Evolutionary conservation across 2,329 filamentous ascomycete species (phyloP).

Genomic region (Ceratocystis cubensis): DNA sequence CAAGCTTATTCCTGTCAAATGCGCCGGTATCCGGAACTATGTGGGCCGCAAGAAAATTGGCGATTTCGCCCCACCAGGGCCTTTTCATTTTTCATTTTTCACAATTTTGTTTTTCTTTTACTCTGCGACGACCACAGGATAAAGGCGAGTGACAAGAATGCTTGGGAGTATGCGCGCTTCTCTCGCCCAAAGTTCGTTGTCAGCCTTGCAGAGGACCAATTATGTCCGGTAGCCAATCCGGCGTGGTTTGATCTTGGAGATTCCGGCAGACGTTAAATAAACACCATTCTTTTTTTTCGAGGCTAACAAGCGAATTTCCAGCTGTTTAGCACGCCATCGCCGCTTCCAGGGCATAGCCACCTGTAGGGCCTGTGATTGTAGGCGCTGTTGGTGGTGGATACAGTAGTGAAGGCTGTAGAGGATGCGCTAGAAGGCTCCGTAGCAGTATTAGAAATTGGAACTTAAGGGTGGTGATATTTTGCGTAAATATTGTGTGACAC

Average conservation of each 20-base stretch:
- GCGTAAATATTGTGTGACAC: background rate
- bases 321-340: constrained; percentile 5
- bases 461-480: background rate
- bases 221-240: no score
- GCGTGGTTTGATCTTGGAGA: no score
- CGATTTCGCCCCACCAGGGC: background rate
- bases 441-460: background rate
- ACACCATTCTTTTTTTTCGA: background rate
- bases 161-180: no score
- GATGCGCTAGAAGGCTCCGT: background rate
- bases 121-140: no score
- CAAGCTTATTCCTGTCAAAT: background rate
- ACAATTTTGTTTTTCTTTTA: no score
- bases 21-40: background rate
- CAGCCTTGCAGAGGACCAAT: no score
- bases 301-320: background rate
- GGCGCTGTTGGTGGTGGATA: background rate
- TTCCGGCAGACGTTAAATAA: no score
- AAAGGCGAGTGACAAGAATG: no score
- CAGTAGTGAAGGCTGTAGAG: background rate
- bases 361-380: background rate
- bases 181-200: no score
- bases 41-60: background rate
- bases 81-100: no score
- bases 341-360: background rate